A percentile compares a stretch with the other conserved stretches of the same genome.
phyloP scores from a whole-genome alignment of 495 filamentous ascomycete genomes.

The Thozetella sp. region DNA sequence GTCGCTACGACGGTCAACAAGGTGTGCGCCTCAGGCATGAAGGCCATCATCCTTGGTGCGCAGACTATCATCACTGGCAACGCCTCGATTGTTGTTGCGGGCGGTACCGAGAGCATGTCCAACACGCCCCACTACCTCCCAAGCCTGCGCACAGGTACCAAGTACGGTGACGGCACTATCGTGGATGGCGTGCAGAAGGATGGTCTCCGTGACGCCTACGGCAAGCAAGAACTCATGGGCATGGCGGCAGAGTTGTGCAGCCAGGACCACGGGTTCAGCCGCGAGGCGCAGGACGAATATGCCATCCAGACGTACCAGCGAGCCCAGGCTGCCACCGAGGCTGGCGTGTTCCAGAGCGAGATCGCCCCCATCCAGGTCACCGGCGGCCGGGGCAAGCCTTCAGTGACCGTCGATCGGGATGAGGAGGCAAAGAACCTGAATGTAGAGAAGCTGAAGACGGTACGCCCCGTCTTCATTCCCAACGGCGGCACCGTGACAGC shows the following conservation, averaged over 20 bases:
- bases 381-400: constrained; percentile 87
- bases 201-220: constrained; percentile 89
- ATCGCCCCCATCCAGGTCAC: constrained; percentile 89
- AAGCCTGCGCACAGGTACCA: constrained; percentile 76
- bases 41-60: constrained; percentile 91
- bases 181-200: constrained; percentile 92
- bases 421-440: constrained; percentile 99
- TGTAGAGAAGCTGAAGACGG: constrained; percentile 80
- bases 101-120: constrained; percentile 96
- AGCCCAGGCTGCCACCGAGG: constrained; percentile 81
- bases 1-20: constrained; percentile 97
- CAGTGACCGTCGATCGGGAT: constrained; percentile 77
- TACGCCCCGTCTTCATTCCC: constrained; percentile 85
- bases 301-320: constrained; percentile 90
- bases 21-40: constrained; percentile 92
- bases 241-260: constrained; percentile 91
- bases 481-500: constrained; percentile 88
- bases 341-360: constrained; percentile 77
- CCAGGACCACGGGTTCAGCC: constrained; percentile 74
- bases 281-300: constrained; percentile 89
- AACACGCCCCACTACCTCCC: constrained; percentile 97
- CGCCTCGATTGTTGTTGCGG: constrained; percentile 86
- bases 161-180: constrained; percentile 85
- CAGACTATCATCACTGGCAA: constrained; percentile 97
- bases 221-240: constrained; percentile 92